Base-by-base conservation (phyloP, 768 basidiomycete genomes). In the Podaxis carcinomalis region DNA sequence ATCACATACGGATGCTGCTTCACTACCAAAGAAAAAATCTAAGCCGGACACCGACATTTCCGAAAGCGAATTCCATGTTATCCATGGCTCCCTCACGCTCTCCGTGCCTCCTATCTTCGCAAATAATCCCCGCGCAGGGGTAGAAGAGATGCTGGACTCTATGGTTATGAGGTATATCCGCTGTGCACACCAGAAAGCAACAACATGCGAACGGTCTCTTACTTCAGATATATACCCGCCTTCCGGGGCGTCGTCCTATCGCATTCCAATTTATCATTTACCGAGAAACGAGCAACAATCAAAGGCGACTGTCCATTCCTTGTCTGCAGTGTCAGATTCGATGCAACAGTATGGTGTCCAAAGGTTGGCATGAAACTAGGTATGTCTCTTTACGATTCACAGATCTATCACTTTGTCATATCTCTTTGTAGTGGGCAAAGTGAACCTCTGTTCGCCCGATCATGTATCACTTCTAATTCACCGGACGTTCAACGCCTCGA, bases 401-500 rank as follows among this genome's bases (percentile, higher is more conserved):
- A 25, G 57, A 42, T 37, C 28, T 59, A 54, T 58, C 40, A 49
- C 27, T 36, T 40, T 51, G 59, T 58, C 46, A 52, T 39, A 49
- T 36, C 10, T 32, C 11, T 32, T 42, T 59, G 25, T 64, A 95
- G 95, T 81, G 61, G 95, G 92, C n/a, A 90, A 85, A 67, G 82
- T 97, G 55, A 95, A 85, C 67, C 78, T 97, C 19, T 95, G 84
- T 66, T 96, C 95, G 2, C 93, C 94, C 0, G 94, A 95, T 69
- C 95, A 98, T 67, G 79, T 97, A 56, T 92, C 94, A 1, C 79
- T 98, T 14, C 90, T 98, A 36, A 80, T 95, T 2, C 92, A 95
- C 67, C 85, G 87, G 25, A 97, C 92, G 5, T 98, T 97, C 79
- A 98, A 98, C 72, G 90, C 92, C 16, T 95, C 95, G 19, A 95